These are phyloP conservation scores for Schrenkiella parvula DNA, from an alignment of 345 rosid genomes.

Conservation along the genomic window DNA sequence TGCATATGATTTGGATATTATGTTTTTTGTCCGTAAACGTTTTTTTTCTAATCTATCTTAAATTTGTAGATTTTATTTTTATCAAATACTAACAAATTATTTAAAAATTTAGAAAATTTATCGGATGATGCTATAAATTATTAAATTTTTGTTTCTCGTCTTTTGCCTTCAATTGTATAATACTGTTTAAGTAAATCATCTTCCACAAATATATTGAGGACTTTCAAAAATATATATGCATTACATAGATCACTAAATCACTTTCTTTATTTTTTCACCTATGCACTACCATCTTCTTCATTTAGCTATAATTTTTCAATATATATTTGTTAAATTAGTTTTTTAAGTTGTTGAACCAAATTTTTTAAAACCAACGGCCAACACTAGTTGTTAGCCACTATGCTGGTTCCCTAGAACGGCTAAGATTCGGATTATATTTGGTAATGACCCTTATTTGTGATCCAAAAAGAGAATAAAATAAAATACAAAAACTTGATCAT, in stretches of 20 bases:
- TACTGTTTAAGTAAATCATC: neutral
- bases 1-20: neutral
- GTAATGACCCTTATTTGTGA: neutral
- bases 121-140: neutral
- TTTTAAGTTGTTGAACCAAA: too few species aligned
- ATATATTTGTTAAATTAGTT: too few species aligned
- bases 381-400: conserved; percentile 3
- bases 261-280: neutral
- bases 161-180: neutral
- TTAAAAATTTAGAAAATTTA: neutral
- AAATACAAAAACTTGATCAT: neutral
- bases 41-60: neutral
- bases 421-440: neutral
- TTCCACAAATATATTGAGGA: neutral
- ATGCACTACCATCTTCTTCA: neutral
- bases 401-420: neutral
- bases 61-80: neutral
- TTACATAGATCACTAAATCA: neutral
- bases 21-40: neutral
- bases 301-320: too few species aligned
- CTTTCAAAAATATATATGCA: neutral
- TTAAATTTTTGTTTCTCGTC: neutral
- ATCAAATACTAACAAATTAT: neutral
- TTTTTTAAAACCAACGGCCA: neutral
- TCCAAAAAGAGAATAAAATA: neutral